phyloP scores from a whole-genome alignment of 2,329 filamentous ascomycete genomes.

The Penicillium italicum region DNA sequence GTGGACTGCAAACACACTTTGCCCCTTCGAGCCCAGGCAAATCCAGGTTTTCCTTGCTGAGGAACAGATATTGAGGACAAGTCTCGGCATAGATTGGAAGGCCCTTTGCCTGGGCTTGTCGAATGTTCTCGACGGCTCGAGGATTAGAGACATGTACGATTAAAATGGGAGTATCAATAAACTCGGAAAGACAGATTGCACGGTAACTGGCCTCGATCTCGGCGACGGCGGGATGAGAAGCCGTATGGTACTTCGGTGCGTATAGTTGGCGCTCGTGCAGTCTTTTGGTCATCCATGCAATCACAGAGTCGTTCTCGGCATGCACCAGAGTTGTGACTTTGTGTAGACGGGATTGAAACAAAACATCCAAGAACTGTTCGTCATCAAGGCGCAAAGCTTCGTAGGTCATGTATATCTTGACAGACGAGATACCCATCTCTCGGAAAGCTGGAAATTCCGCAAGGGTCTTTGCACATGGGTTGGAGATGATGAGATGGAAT shows the following conservation, averaged over 20 bases:
- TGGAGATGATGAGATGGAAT: constrained; percentile 44
- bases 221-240: not conserved
- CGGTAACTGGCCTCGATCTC: not conserved
- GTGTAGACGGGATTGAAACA: constrained; percentile 20
- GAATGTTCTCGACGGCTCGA: constrained; percentile 48
- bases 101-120: constrained; percentile 49
- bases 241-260: not conserved
- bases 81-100: constrained; percentile 57
- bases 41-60: not conserved
- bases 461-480: constrained; percentile 23
- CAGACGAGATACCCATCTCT: not conserved
- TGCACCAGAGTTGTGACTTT: not conserved
- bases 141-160: constrained; percentile 6
- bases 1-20: not conserved
- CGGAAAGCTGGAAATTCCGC: constrained; percentile 40
- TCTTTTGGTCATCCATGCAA: not conserved
- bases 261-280: not conserved
- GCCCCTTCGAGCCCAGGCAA: not conserved
- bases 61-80: constrained; percentile 54
- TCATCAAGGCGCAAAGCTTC: constrained; percentile 42
- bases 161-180: not conserved
- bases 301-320: not conserved
- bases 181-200: not conserved
- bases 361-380: constrained; percentile 42
- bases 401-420: constrained; percentile 51